Evolutionary conservation across 441 rosid genomes (phyloP).

Genomic region (Francoa sonchifolia): DNA sequence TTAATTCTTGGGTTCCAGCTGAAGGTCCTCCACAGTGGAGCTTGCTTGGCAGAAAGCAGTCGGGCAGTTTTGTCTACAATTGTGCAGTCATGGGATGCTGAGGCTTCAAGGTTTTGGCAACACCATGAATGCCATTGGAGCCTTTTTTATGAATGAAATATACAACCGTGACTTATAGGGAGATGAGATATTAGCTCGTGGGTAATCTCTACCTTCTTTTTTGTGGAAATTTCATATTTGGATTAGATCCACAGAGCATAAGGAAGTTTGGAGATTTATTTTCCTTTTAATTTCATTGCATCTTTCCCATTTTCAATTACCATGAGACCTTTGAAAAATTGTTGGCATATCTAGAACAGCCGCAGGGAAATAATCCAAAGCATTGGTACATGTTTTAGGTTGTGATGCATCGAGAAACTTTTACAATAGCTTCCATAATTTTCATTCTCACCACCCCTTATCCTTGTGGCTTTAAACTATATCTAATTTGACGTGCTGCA

Average conservation of each 20-base stretch:
- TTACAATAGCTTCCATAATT: slow-evolving; percentile 2
- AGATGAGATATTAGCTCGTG: slow-evolving; percentile 17
- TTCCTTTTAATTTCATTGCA: slow-evolving; percentile 8
- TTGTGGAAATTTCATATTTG: slow-evolving; percentile 17
- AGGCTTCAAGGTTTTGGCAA: slow-evolving; percentile 12
- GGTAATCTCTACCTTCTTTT: slow-evolving; percentile 22
- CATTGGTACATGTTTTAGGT: slow-evolving; percentile 7
- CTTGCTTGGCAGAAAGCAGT: slow-evolving; percentile 42
- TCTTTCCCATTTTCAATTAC: slow-evolving; percentile 9
- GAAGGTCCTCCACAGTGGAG: slow-evolving; percentile 52
- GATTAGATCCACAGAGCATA: slow-evolving; percentile 16
- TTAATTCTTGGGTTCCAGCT: slow-evolving; percentile 59
- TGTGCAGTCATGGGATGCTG: slow-evolving; percentile 86
- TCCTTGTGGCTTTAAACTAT: too few relatives aligned
- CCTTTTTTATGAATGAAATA: slow-evolving; percentile 9
- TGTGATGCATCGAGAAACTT: slow-evolving; percentile 5
- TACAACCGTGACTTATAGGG: slow-evolving; percentile 8
- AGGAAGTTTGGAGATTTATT: slow-evolving; percentile 7
- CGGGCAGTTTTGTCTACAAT: slow-evolving; percentile 55
- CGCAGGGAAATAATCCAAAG: slow-evolving; percentile 23
- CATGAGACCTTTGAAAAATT: slow-evolving; percentile 14
- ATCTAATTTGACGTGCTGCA: too few relatives aligned
- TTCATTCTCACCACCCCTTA: too few relatives aligned
- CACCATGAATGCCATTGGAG: slow-evolving; percentile 2
- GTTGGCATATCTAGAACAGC: slow-evolving; percentile 21